Evolutionary conservation across 2,329 filamentous ascomycete species (phyloP).

Genomic region (Anthostomella pinea): DNA sequence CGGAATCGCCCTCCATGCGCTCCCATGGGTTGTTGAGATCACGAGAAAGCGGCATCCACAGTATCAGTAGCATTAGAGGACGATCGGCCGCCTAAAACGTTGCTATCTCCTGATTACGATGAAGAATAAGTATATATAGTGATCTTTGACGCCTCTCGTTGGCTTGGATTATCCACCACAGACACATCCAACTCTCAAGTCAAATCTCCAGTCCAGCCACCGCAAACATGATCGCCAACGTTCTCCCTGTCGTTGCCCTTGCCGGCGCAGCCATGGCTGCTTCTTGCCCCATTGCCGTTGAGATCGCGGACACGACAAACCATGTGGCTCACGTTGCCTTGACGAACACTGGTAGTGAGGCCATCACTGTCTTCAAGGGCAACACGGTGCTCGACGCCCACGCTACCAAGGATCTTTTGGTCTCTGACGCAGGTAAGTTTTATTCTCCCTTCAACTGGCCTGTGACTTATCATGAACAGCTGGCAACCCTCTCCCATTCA

Average conservation of each 20-base stretch:
- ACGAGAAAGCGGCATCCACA: no score
- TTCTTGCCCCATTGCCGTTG: slow-evolving; percentile 19
- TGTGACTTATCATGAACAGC: slow-evolving; percentile 1
- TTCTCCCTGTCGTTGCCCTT: slow-evolving; percentile 15
- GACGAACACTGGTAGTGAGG: slow-evolving; percentile 17
- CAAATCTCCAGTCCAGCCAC: no score
- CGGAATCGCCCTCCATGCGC: no score
- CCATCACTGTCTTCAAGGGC: slow-evolving; percentile 19
- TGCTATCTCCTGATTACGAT: no score
- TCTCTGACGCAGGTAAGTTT: slow-evolving; percentile 10
- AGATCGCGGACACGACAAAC: slow-evolving; percentile 13
- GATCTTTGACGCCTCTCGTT: no score
- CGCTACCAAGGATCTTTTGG: slow-evolving; percentile 17
- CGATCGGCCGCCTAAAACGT: no score
- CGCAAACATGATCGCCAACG: slow-evolving; percentile 20
- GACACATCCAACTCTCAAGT: no score
- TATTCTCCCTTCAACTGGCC: neutral
- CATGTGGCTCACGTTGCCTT: slow-evolving; percentile 16
- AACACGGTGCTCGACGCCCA: slow-evolving; percentile 18
- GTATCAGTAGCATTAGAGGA: no score
- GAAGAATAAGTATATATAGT: no score
- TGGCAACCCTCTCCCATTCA: slow-evolving; percentile 16
- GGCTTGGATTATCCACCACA: no score
- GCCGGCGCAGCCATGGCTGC: slow-evolving; percentile 20
- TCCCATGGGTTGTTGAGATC: no score